Percentiles rank a stretch among this genome's conserved stretches.
Conservation (phyloP, 176 grass and related monocot species). For the Rhipidocladum racemiflorum region DNA sequence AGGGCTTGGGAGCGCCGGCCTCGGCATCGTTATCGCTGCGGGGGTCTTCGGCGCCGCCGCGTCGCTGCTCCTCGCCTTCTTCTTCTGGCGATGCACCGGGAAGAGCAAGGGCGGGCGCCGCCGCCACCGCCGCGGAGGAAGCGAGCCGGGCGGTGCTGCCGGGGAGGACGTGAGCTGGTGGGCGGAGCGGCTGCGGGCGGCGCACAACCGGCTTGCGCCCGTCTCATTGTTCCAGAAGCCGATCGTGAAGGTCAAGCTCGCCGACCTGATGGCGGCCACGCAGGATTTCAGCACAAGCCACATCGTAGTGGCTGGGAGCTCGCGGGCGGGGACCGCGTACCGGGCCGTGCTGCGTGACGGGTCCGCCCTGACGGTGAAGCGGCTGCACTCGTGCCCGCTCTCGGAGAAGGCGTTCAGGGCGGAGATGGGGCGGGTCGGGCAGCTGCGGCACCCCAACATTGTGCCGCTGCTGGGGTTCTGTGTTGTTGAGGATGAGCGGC, state of each 20-base stretch:
- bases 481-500: conserved; percentile 87
- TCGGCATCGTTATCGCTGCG: conserved; percentile 74
- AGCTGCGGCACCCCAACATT: conserved; percentile 87
- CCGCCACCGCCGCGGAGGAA: conserved; percentile 2
- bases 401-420: conserved; percentile 77
- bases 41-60: conserved; percentile 79
- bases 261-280: conserved; percentile 86
- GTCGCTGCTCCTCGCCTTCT: conserved; percentile 71
- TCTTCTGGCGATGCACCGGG: conserved; percentile 71
- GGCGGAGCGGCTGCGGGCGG: conserved; percentile 63
- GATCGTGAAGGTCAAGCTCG: conserved; percentile 96
- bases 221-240: conserved; percentile 97
- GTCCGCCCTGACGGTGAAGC: conserved; percentile 84
- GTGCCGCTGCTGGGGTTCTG: conserved; percentile 94
- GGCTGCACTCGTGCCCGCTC: conserved; percentile 82
- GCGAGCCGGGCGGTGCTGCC: conserved; percentile 1
- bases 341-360: conserved; percentile 75
- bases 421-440: conserved; percentile 78
- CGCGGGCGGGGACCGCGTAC: conserved; percentile 77
- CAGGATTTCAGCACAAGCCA: conserved; percentile 70
- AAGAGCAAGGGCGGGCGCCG: conserved; percentile 37
- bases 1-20: conserved; percentile 27
- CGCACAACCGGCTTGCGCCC: conserved; percentile 69
- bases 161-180: conserved; percentile 81
- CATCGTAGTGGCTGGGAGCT: conserved; percentile 81